Evolutionary conservation across 78 protist species (phyloP).

Genomic region (Emiliania huxleyi): DNA sequence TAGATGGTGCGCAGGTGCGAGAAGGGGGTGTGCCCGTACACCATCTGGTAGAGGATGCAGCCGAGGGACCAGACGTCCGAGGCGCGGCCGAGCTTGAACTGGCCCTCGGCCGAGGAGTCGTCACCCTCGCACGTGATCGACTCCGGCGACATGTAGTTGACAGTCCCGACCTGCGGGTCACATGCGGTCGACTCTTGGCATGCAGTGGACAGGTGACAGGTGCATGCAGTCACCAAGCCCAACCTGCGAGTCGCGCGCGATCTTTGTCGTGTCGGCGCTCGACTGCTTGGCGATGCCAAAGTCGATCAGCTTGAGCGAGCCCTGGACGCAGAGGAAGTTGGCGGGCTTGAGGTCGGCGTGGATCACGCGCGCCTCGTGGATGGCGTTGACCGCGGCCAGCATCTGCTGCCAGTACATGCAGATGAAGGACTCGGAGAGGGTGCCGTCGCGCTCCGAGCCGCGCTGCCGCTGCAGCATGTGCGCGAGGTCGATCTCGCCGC

Average conservation of each 20-base stretch:
- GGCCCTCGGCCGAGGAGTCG: neutral
- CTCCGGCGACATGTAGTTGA: slow-evolving; percentile 97
- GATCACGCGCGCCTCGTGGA: slow-evolving; percentile 86
- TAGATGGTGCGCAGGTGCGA: neutral
- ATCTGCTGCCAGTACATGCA: slow-evolving; percentile 84
- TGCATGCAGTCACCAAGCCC: slow-evolving; percentile 97
- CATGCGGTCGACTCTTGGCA: no score
- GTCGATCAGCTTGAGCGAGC: slow-evolving; percentile 91
- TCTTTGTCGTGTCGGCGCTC: slow-evolving; percentile 73
- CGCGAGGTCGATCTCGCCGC: slow-evolving; percentile 84
- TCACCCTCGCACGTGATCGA: slow-evolving; percentile 47
- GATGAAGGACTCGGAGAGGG: slow-evolving; percentile 59
- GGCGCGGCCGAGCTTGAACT: slow-evolving; percentile 57
- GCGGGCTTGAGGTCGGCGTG: slow-evolving; percentile 96
- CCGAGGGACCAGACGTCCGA: slow-evolving; percentile 93
- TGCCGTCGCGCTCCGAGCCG: neutral
- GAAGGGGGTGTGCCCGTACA: neutral
- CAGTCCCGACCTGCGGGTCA: slow-evolving; percentile 83
- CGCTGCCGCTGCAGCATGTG: slow-evolving; percentile 16
- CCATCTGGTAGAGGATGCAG: slow-evolving; percentile 80
- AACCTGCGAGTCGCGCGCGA: slow-evolving; percentile 69
- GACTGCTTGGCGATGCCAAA: slow-evolving; percentile 94
- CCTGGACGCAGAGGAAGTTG: slow-evolving; percentile 88
- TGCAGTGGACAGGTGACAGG: no score
- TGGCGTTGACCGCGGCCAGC: slow-evolving; percentile 77